Base-by-base conservation (phyloP, 106 monocot species). In the Acanthochlamys bracteata region DNA sequence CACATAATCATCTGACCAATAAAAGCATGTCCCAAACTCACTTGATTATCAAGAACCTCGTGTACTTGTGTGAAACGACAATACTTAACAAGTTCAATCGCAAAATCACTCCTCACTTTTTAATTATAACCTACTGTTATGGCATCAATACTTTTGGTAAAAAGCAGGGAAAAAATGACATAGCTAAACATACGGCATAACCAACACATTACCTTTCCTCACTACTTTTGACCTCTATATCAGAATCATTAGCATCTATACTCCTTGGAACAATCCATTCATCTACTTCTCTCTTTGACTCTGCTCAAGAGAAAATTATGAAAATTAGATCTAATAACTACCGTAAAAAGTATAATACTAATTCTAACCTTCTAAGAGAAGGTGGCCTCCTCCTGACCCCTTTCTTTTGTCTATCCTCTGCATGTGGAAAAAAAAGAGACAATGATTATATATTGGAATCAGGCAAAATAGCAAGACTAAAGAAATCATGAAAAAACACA, bases 201-300 rank as follows among this genome's bases (percentile, higher is more conserved):
- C 12, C 17, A 12, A 17, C 3, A 49, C 4, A 49, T 49, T n/a
- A 88, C 96, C 96, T 98, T 19, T 91, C 96, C 68, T 88, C 78
- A 20, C 86, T 85, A 63, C 83, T 83, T 71, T 89, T 92, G 60
- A 78, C 81, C 52, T 99, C 92, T 21, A 83, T 77, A 63, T 99
- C 98, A 55, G 98, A 89, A 65, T 99, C 92, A 78, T 99, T 92
- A 59, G 92, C 98, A 85, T 99, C 92, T 7, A 86, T 81, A 57
- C 79, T 83, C 42, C 86, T 66, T 41, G 88, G 91, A 65, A 92
- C 69, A 69, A 92, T 81, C 27, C 86, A 78, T 17, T 99, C 92
- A 40, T 99, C 98, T 10, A 77, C 66, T 23, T 99, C 92, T 68
- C 83, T 83, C 68, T 80, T 99, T 42, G 64, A 41, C 55, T 88